Evolutionary conservation across 441 rosid species (phyloP).

Genomic region (Syzygium syzygioides): DNA sequence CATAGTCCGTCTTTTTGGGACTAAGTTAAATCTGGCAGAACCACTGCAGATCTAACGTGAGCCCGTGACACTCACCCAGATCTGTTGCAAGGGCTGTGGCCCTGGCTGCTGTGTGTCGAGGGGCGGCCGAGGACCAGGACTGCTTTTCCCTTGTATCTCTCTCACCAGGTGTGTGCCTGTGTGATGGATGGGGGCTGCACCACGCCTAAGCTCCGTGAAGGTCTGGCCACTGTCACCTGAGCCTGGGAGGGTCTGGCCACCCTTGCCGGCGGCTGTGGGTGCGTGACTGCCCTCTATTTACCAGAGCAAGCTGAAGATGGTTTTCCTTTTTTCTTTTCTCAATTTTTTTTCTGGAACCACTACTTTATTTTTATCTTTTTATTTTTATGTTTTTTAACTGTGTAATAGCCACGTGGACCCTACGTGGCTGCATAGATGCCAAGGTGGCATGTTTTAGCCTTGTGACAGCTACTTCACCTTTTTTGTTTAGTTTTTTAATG

Average conservation of each 20-base stretch:
- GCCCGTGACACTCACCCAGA: neutral
- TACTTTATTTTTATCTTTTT: neutral
- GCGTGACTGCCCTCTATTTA: neutral
- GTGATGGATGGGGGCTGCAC: neutral
- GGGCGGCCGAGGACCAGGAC: neutral
- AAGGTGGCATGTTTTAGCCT: neutral
- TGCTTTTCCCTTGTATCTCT: neutral
- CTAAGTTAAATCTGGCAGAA: neutral
- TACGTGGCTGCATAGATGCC: neutral
- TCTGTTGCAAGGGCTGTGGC: neutral
- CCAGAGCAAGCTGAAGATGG: neutral
- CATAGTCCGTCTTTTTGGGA: neutral
- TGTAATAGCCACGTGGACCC: neutral
- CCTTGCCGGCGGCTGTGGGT: neutral
- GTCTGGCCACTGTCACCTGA: neutral
- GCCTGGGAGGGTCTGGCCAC: neutral
- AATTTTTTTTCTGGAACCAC: neutral
- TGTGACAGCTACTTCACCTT: neutral
- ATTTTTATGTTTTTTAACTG: neutral
- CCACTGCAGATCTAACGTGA: neutral
- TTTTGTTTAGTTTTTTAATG: neutral
- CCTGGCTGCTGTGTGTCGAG: neutral
- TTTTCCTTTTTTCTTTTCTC: neutral
- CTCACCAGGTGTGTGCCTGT: neutral
- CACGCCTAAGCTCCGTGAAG: neutral